Evolutionary conservation across 78 protist genomes (phyloP).

Genomic region (Dictyostelium brefeldianum): DNA sequence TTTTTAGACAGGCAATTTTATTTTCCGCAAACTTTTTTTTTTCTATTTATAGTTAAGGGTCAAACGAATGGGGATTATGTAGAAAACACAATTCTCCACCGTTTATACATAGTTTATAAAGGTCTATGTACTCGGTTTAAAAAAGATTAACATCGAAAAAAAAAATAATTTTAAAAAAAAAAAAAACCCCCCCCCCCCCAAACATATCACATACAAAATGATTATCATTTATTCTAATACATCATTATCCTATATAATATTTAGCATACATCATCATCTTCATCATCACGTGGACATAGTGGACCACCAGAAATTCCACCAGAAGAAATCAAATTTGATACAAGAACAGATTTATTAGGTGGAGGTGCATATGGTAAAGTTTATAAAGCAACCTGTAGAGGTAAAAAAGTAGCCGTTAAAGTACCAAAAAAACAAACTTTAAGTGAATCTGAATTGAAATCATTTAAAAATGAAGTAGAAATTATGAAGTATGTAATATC

Average conservation of each 20-base stretch:
- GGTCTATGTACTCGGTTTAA: too few species aligned
- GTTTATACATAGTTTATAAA: too few species aligned
- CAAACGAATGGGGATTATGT: too few species aligned
- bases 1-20: too few species aligned
- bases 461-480: conserved; percentile 82
- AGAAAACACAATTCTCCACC: too few species aligned
- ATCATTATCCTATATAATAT: background rate
- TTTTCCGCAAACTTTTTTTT: too few species aligned
- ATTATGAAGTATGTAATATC: conserved; percentile 56
- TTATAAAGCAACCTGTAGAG: conserved; percentile 69
- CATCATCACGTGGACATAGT: conserved; percentile 13
- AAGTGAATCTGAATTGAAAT: conserved; percentile 65
- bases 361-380: conserved; percentile 87
- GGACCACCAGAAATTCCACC: conserved; percentile 86
- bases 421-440: conserved; percentile 78
- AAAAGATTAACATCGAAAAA: too few species aligned
- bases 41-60: background rate
- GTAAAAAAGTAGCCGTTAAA: conserved; percentile 86
- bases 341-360: conserved; percentile 67
- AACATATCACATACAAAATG: background rate
- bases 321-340: conserved; percentile 72
- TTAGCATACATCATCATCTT: background rate
- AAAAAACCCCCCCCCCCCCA: too few species aligned
- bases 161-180: too few species aligned
- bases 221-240: background rate